These are phyloP conservation scores for Chamaenerion angustifolium DNA, from an alignment of 345 rosid species.

Conservation along the genomic window DNA sequence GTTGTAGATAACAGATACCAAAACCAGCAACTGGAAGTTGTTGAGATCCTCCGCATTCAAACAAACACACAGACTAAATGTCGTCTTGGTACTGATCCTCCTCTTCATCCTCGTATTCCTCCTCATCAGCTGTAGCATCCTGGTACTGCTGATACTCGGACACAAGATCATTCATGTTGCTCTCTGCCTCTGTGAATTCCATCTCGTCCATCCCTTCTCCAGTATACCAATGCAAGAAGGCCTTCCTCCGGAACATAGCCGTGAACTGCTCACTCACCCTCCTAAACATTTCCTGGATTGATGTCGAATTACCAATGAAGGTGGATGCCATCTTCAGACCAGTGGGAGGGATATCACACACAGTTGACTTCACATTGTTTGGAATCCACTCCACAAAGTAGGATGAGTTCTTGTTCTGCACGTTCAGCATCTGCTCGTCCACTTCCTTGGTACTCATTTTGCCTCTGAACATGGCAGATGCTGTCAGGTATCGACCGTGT, in stretches of 20 bases:
- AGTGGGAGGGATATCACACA: constrained; percentile 2
- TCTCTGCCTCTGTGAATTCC: constrained; percentile 1
- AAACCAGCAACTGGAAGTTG: too few relatives aligned
- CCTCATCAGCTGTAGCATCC: neutral
- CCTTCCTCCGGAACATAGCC: constrained; percentile 2
- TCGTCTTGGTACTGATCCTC: neutral
- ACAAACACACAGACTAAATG: too few relatives aligned
- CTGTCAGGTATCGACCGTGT: constrained; percentile 6
- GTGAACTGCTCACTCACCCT: constrained; percentile 5
- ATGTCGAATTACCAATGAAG: neutral
- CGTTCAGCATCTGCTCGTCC: constrained; percentile 5
- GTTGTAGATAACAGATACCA: too few relatives aligned
- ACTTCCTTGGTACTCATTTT: constrained; percentile 2
- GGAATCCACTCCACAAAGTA: constrained; percentile 5
- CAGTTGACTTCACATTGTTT: constrained; percentile 2
- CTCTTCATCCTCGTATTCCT: neutral
- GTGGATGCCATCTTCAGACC: constrained; percentile 1
- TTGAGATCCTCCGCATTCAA: too few relatives aligned
- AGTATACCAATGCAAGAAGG: constrained; percentile 3
- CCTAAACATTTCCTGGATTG: constrained; percentile 1
- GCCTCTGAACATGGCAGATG: constrained; percentile 1
- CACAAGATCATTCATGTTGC: constrained; percentile 3
- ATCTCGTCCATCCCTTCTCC: constrained; percentile 5
- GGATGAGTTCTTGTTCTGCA: constrained; percentile 4
- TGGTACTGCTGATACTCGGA: constrained; percentile 1